These are phyloP conservation scores for Metschnikowia henanensis DNA, from an alignment of 805 yeast species.

Conservation along the genomic window DNA sequence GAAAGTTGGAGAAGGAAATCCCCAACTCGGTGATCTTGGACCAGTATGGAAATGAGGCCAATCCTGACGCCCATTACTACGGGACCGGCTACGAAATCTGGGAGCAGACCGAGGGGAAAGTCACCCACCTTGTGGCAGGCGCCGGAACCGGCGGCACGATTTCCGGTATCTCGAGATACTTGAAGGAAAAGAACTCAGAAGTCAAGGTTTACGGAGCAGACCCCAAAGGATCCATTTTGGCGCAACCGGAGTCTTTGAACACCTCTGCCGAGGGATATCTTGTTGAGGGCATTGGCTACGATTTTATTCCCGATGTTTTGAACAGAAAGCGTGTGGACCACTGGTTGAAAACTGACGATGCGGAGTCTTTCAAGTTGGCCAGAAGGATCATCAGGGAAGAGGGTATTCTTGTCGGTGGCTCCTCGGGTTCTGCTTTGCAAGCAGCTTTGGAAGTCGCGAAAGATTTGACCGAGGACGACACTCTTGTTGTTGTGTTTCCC, in stretches of 20 bases:
- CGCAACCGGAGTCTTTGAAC: slow-evolving; percentile 74
- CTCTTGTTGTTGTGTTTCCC: slow-evolving; percentile 79
- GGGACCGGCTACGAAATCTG: slow-evolving; percentile 87
- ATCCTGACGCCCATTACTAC: slow-evolving; percentile 80
- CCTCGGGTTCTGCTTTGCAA: slow-evolving; percentile 80
- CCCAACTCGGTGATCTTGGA: slow-evolving; percentile 84
- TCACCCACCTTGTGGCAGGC: slow-evolving; percentile 81
- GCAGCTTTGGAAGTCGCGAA: slow-evolving; percentile 73
- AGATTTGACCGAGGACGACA: slow-evolving; percentile 69
- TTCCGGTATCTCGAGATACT: slow-evolving; percentile 80
- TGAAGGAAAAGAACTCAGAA: slow-evolving; percentile 68
- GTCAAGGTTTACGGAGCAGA: slow-evolving; percentile 76
- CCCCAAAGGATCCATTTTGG: slow-evolving; percentile 84
- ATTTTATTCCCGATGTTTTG: slow-evolving; percentile 81
- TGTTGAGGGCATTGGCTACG: slow-evolving; percentile 92
- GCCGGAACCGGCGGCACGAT: slow-evolving; percentile 98
- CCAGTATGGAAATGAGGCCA: slow-evolving; percentile 75
- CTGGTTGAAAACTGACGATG: slow-evolving; percentile 87
- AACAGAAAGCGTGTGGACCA: slow-evolving; percentile 63
- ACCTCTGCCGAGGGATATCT: slow-evolving; percentile 57
- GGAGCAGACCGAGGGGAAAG: slow-evolving; percentile 71
- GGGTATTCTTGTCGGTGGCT: slow-evolving; percentile 89
- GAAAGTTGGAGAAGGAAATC: slow-evolving; percentile 74
- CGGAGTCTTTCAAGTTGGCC: slow-evolving; percentile 75
- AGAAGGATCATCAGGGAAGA: slow-evolving; percentile 81